These are phyloP conservation scores for Mycothermus thermophilus DNA, from an alignment of 495 filamentous ascomycete genomes.

Conservation along the genomic window DNA sequence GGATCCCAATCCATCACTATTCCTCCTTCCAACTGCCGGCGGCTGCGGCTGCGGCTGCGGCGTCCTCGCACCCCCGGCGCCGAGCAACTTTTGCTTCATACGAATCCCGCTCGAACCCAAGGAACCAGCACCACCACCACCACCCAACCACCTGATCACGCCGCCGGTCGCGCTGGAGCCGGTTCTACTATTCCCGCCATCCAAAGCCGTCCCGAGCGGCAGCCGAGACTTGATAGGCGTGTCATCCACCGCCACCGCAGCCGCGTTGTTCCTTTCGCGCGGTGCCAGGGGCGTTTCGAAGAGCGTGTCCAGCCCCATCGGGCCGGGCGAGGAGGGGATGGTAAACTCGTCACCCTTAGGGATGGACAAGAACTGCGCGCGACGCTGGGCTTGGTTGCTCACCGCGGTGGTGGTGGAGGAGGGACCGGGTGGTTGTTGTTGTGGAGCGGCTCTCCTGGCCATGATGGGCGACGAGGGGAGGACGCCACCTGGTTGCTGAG, in stretches of 20 bases:
- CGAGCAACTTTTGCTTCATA: too few species aligned
- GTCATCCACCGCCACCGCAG: constrained; percentile 25
- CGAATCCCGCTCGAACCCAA: background rate
- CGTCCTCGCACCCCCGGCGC: background rate
- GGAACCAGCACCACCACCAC: background rate
- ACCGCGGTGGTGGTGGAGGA: constrained; percentile 8
- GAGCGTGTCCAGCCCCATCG: constrained; percentile 15
- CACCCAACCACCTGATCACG: background rate
- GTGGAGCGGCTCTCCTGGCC: constrained; percentile 39
- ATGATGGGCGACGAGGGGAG: constrained; percentile 30
- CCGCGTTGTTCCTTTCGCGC: constrained; percentile 7
- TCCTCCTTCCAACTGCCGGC: constrained; percentile 1
- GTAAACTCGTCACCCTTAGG: too few species aligned
- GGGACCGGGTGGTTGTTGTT: too few species aligned
- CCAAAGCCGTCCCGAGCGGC: background rate
- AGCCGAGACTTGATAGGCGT: constrained; percentile 28
- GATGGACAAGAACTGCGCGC: constrained; percentile 17
- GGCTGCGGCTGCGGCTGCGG: too few species aligned
- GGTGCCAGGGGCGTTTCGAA: constrained; percentile 27
- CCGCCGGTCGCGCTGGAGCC: background rate
- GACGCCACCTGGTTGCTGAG: constrained; percentile 9
- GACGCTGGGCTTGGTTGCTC: constrained; percentile 12
- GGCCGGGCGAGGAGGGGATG: constrained; percentile 31
- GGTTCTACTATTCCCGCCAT: constrained; percentile 1
- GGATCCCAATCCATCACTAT: constrained; percentile 4